Evolutionary conservation across 2,329 filamentous ascomycete genomes (phyloP), one percentile per base, ranked within the genome.

Genomic region (Fusarium sp.): DNA sequence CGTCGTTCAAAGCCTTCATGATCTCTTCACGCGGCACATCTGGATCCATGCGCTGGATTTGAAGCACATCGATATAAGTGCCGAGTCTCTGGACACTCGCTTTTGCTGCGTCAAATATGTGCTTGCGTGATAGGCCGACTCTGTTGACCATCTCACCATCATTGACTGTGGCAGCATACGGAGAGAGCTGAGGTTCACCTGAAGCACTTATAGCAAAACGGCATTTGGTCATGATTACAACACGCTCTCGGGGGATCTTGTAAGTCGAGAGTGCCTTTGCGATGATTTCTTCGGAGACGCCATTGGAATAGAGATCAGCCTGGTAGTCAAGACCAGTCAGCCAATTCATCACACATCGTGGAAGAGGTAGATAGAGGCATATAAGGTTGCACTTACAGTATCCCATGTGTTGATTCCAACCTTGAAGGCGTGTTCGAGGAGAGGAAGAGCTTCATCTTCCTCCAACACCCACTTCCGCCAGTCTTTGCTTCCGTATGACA

Each of bases 31-130:
- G 57, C 32, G 66, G 45, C 3, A 52, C 56, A 2, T 78, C 77
- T 0, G 78, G 77, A 67, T 90, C 87, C 54, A 86, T 81, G 9
- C 87, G 82, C 72, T 90, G 87, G 51, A 89, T 85, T 41, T 74
- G 71, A 5, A 90, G 79, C 4, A 89, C 82, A 75, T 89, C 86
- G 55, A 89, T 86, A 75, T 89, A 89, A 29, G 32, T 34, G 14
- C 32, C 32, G 2, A 34, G 14, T 5, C 32, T 34, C 4, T 34
- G 32, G 32, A 34, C 32, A 10, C 32, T 34, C 8, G 82, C 85
- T 42, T 91, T 84, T 11, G 92, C 90, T 0, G 88, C 86, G 66
- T 89, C 85, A 74, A 92, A 88, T 73, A 92, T 91, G 61, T 34
- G 32, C 14, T 34, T 34, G 32, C 32, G 32, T 18, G 32, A 34